Percentiles rank a stretch among this genome's conserved stretches.
Evolutionary conservation across 352 stramenopile species (phyloP).

Genomic region (Phytophthora colocasiae): DNA sequence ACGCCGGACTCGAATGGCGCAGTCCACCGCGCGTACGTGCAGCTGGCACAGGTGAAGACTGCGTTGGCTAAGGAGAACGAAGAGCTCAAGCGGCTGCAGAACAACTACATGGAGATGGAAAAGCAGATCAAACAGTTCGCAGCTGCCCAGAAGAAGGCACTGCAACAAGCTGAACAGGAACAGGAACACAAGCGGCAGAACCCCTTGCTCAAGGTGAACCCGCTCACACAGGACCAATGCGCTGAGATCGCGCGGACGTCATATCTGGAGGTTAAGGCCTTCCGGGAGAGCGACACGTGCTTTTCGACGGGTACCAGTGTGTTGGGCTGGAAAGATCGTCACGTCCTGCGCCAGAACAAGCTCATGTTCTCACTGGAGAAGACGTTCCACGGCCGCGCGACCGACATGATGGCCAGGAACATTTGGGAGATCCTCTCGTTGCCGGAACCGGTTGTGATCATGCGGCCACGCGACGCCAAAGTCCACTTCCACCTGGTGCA

Average conservation of each 20-base stretch:
- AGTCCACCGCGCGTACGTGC: conserved; percentile 50
- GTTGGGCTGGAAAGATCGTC: conserved; percentile 72
- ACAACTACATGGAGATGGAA: conserved; percentile 56
- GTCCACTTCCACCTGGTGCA: conserved; percentile 74
- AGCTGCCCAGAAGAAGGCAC: conserved; percentile 49
- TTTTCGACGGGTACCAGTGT: conserved; percentile 65
- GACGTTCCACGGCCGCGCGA: conserved; percentile 44
- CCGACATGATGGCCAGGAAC: conserved; percentile 47
- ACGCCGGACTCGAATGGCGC: conserved; percentile 1
- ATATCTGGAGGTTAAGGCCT: conserved; percentile 58
- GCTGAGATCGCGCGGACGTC: conserved; percentile 51
- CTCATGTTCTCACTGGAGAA: conserved; percentile 80
- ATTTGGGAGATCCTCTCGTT: conserved; percentile 64
- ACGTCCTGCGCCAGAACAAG: conserved; percentile 52
- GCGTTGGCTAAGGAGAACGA: conserved; percentile 63
- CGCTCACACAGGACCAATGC: conserved; percentile 53
- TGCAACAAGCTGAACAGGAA: conserved; percentile 30
- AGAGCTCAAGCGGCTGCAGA: conserved; percentile 55
- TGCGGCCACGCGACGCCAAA: conserved; percentile 59
- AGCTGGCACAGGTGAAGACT: conserved; percentile 55
- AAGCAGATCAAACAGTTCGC: conserved; percentile 52
- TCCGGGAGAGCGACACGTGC: conserved; percentile 56
- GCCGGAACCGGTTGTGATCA: conserved; percentile 50
- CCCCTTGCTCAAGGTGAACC: conserved; percentile 49
- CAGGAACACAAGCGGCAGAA: conserved; percentile 56